These are phyloP conservation scores for Dovyalis caffra DNA, from an alignment of 345 rosid species.

Conservation along the genomic window DNA sequence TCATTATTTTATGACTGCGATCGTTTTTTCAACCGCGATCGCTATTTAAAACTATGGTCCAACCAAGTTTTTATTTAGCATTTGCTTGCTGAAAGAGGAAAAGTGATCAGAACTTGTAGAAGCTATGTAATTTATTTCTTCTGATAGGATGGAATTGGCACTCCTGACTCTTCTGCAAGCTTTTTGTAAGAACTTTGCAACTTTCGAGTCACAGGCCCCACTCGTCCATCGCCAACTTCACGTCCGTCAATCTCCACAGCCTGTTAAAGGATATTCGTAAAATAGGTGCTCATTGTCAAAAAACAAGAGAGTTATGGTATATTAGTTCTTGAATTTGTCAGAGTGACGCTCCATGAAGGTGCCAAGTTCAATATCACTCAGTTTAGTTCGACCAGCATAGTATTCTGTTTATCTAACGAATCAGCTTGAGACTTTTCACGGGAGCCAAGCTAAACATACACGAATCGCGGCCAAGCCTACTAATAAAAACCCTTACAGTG, in stretches of 20 bases:
- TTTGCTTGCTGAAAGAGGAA: background rate
- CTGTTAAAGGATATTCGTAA: conserved; percentile 24
- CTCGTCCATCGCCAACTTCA: conserved; percentile 68
- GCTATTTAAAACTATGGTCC: too few species aligned
- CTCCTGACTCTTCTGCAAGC: conserved; percentile 60
- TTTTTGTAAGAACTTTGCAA: conserved; percentile 66
- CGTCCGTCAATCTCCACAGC: conserved; percentile 74
- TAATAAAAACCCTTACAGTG: too few species aligned
- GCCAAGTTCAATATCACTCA: background rate
- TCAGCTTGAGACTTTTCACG: too few species aligned
- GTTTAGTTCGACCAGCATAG: background rate
- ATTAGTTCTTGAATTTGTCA: background rate
- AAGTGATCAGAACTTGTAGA: conserved; percentile 4
- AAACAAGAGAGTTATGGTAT: background rate
- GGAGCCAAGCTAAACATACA: too few species aligned
- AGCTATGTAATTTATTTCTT: conserved; percentile 9
- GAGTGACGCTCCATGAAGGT: background rate
- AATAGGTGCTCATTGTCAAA: background rate
- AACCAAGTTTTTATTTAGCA: too few species aligned
- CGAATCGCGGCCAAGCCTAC: too few species aligned
- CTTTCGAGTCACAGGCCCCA: conserved; percentile 57
- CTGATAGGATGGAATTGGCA: conserved; percentile 58
- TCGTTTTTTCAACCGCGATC: too few species aligned
- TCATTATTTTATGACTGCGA: too few species aligned
- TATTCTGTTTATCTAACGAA: too few species aligned